Percentiles rank a stretch among this genome's conserved stretches.
These are phyloP conservation scores for Gnaphalium uliginosum DNA, from an alignment of 129 eudicot genomes.

Conservation along the genomic window DNA sequence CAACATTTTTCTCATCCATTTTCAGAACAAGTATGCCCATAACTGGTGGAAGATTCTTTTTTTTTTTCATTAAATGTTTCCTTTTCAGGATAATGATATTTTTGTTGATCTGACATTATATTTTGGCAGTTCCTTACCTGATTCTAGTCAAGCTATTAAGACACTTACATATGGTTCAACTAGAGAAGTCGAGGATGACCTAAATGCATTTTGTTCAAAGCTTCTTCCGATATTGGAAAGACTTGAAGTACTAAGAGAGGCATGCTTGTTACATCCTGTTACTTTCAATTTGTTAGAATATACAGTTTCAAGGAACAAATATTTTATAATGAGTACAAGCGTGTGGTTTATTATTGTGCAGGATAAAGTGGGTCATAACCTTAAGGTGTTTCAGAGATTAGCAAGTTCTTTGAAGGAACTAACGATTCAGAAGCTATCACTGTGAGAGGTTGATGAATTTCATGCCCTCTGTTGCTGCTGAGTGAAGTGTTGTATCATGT, in stretches of 20 bases:
- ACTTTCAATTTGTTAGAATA: conserved; percentile 7
- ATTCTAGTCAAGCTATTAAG: conserved; percentile 36
- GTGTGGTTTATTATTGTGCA: conserved; percentile 34
- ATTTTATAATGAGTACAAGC: neutral
- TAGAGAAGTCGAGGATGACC: conserved; percentile 42
- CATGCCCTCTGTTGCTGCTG: neutral
- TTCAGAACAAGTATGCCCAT: conserved; percentile 64
- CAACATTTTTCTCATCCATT: conserved; percentile 80
- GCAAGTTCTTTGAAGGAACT: conserved; percentile 70
- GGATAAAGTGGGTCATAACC: conserved; percentile 85
- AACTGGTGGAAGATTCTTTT: neutral
- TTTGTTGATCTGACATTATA: neutral
- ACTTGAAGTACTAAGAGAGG: conserved; percentile 83
- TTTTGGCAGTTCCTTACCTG: conserved; percentile 38
- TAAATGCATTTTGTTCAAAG: conserved; percentile 55
- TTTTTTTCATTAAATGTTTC: neutral
- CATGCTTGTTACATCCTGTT: conserved; percentile 30
- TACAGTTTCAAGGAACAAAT: neutral
- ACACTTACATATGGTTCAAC: conserved; percentile 44
- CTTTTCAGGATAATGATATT: neutral
- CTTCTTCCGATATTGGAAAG: conserved; percentile 72
- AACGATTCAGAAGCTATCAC: conserved; percentile 51
- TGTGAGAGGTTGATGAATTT: conserved; percentile 20
- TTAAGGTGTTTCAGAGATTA: conserved; percentile 83
- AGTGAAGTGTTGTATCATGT: conserved; percentile 15